Conservation (phyloP, 2,329 filamentous ascomycete species). For the Colletotrichum sp. region DNA sequence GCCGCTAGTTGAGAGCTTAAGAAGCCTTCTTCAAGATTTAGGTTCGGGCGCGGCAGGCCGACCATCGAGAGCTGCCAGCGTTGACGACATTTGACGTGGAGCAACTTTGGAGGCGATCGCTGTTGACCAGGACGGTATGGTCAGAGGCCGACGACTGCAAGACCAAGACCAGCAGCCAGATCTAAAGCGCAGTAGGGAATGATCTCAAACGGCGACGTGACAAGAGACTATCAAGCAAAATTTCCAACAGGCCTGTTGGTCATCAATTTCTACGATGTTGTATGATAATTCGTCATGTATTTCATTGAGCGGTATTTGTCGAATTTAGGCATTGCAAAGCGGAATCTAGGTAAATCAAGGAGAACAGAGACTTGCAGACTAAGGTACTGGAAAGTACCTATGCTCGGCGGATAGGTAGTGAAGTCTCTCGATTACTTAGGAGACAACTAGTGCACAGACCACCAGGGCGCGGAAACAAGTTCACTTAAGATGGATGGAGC, state of each 20-base stretch:
- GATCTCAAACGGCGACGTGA: background rate
- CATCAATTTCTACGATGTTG: background rate
- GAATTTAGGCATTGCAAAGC: background rate
- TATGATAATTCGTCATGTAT: background rate
- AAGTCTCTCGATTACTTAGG: background rate
- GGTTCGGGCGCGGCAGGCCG: constrained; percentile 7
- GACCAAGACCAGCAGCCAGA: background rate
- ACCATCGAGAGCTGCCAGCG: constrained; percentile 12
- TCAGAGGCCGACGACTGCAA: background rate
- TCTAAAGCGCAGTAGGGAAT: background rate
- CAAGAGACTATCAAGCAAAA: background rate
- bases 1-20: constrained; percentile 9
- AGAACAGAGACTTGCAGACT: background rate
- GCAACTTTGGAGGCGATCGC: background rate
- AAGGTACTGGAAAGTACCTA: background rate
- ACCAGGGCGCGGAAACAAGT: background rate
- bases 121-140: background rate
- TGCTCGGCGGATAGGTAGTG: background rate
- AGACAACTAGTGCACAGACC: background rate
- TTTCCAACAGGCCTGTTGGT: background rate
- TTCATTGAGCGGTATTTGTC: background rate
- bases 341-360: background rate
- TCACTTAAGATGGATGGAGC: background rate
- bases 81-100: background rate
- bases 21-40: constrained; percentile 8